Base-by-base conservation (phyloP, 164 flowering plant genomes). In the Vitis labrusca region DNA sequence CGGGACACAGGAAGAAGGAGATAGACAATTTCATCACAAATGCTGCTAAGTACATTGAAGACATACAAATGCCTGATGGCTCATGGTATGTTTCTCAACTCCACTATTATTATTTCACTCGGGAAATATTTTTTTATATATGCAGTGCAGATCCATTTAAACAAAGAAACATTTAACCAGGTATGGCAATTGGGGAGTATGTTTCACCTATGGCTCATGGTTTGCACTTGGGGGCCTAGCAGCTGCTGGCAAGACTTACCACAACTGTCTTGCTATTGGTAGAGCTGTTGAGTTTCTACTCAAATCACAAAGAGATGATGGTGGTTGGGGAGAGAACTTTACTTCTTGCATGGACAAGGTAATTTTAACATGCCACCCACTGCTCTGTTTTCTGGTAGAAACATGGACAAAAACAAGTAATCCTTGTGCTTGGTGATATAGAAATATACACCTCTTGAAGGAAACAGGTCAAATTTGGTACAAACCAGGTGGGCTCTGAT, bases 301-400 rank as follows among this genome's bases (percentile, higher is more conserved):
- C 11, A 54, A 65, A 5, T 72, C 62, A 17, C 88, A 86, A 61
- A 66, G 27, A 12, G 78, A 72, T 5, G 69, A 78, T 52, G 90
- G 86, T 29, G 88, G 90, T 8, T 86, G 90, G 90, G 90, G 88
- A 52, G 90, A 86, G 80, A 75, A 83, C 75, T 82, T 75, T 10
- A 71, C 70, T 5, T 86, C 90, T 10, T 83, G 90, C 72, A 84
- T 82, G 16, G 59, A 68, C 27, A 80, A 74, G 88, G 89, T 85
- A 70, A 55, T 37, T 23, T 60, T 30, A 0, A n/a, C 60, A 23
- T 23, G 27, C 27, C 27, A 23, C 27, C 27, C 27, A 23, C 27
- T 1, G 27, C 27, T 23, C 44, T 19, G 1, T 7, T 56, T 56
- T 23, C 17, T 56, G 15, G 3, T 6, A 56, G 0, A 15, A 16